Percentiles rank a stretch among this genome's conserved stretches.
Conservation (phyloP, 2,329 filamentous ascomycete genomes). For the Diplodia mutila region DNA sequence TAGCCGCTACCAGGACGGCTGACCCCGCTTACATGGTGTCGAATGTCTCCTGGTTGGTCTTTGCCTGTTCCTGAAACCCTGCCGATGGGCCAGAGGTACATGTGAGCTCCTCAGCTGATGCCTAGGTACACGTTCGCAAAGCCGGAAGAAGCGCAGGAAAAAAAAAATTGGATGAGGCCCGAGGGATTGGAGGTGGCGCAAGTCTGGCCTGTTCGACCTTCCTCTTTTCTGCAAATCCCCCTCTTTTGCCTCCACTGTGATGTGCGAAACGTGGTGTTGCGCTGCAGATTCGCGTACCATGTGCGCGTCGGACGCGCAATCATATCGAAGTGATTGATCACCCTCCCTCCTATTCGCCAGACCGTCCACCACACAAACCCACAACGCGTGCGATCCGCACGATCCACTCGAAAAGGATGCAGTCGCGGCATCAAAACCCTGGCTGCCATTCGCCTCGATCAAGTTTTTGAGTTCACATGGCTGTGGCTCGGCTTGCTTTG, state of each 20-base stretch:
- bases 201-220: not conserved
- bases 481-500: not conserved
- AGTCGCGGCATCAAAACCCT: not conserved
- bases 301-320: not conserved
- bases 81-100: not conserved
- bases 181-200: conserved; percentile 1
- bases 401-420: not conserved
- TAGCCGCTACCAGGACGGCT: not conserved
- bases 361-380: not conserved
- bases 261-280: not conserved
- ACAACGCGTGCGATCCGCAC: not conserved
- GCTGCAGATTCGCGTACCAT: not conserved
- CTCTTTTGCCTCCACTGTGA: conserved; percentile 12
- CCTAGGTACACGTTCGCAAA: not conserved
- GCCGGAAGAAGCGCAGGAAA: not conserved
- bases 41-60: not conserved
- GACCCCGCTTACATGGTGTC: conserved; percentile 3
- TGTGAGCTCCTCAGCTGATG: conserved; percentile 4
- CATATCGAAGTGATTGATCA: not conserved
- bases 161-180: not conserved
- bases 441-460: not conserved
- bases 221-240: not conserved
- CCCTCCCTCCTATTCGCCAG: not conserved
- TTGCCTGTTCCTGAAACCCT: not conserved
- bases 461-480: not conserved